A percentile compares a stretch with the other conserved stretches of the same genome.
phyloP scores from a whole-genome alignment of 345 rosid genomes.

The Rhizophora mangle region DNA sequence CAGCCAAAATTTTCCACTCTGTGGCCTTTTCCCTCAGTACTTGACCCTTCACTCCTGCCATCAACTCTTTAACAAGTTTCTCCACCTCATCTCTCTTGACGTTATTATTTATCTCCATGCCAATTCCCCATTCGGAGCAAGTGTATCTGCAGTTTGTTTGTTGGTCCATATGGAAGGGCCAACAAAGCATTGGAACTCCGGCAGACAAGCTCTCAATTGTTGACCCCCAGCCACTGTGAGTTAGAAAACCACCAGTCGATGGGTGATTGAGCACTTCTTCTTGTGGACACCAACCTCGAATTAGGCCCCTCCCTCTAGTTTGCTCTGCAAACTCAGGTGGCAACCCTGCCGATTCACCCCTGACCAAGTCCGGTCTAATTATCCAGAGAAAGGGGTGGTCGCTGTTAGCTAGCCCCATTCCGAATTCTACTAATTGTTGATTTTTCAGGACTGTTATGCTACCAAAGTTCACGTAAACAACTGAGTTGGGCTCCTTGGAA shows the following conservation, averaged over 20 bases:
- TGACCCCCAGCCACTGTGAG: constrained; percentile 1
- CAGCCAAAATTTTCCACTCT: not conserved
- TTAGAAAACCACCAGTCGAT: not conserved
- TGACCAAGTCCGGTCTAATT: constrained; percentile 5
- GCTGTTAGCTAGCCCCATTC: constrained; percentile 8
- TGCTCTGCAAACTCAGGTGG: not conserved
- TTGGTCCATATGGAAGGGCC: not conserved
- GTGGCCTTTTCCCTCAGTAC: not conserved
- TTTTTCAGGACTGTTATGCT: not conserved
- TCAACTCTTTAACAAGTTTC: not conserved
- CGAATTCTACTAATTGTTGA: constrained; percentile 8
- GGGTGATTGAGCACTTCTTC: not conserved
- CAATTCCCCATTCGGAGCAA: not conserved
- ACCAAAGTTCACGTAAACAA: constrained; percentile 8
- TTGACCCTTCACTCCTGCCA: not conserved
- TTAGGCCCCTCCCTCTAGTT: not conserved
- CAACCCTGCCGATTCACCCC: not conserved
- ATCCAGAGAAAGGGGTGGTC: constrained; percentile 7
- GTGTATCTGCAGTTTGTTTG: not conserved
- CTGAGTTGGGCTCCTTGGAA: not conserved
- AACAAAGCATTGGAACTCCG: not conserved
- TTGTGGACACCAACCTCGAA: not conserved
- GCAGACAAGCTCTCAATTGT: constrained; percentile 3
- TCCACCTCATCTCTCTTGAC: not conserved
- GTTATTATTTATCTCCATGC: not conserved